Percentiles rank a stretch among this genome's conserved stretches.
phyloP scores from a whole-genome alignment of 2,329 filamentous ascomycete genomes.

The Kalmusia sp. region DNA sequence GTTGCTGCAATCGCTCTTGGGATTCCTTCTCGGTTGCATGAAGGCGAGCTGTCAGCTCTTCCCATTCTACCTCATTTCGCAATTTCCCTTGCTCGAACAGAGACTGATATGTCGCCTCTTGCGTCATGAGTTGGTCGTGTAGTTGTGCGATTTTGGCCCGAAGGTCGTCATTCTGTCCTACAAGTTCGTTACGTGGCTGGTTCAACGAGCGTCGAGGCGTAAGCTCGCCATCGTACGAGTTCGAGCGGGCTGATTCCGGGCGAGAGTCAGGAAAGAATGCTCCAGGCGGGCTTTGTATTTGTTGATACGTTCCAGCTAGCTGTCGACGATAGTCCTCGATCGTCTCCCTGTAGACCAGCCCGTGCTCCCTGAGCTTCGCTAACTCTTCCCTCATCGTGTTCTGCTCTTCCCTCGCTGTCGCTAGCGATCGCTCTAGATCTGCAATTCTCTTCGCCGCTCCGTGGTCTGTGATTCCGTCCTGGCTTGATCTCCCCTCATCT shows the following conservation, averaged over 20 bases:
- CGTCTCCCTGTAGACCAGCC: constrained; percentile 24
- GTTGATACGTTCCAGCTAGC: constrained; percentile 14
- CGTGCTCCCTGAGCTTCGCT: constrained; percentile 27
- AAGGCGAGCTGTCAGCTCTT: constrained; percentile 35
- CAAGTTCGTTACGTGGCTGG: constrained; percentile 19
- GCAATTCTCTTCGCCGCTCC: constrained; percentile 22
- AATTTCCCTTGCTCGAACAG: constrained; percentile 13
- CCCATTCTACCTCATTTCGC: constrained; percentile 27
- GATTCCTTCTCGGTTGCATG: constrained; percentile 63
- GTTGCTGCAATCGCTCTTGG: constrained; percentile 62
- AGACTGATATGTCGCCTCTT: constrained; percentile 20
- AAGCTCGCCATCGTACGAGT: constrained; percentile 12
- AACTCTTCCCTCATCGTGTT: constrained; percentile 33
- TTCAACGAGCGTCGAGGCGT: constrained; percentile 8
- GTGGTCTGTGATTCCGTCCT: constrained; percentile 12
- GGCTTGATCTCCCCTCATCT: constrained; percentile 4
- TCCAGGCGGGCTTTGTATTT: constrained; percentile 5
- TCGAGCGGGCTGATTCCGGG: constrained; percentile 6
- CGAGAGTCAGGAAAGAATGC: constrained; percentile 12
- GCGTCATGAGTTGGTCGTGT: constrained; percentile 31
- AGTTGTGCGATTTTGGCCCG: constrained; percentile 31
- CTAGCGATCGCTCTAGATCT: constrained; percentile 38
- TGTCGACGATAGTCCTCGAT: constrained; percentile 28
- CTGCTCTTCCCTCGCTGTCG: constrained; percentile 29
- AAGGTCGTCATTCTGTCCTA: constrained; percentile 32